phyloP scores from a whole-genome alignment of 2,329 filamentous ascomycete genomes.

The Hymenoscyphus occultus region DNA sequence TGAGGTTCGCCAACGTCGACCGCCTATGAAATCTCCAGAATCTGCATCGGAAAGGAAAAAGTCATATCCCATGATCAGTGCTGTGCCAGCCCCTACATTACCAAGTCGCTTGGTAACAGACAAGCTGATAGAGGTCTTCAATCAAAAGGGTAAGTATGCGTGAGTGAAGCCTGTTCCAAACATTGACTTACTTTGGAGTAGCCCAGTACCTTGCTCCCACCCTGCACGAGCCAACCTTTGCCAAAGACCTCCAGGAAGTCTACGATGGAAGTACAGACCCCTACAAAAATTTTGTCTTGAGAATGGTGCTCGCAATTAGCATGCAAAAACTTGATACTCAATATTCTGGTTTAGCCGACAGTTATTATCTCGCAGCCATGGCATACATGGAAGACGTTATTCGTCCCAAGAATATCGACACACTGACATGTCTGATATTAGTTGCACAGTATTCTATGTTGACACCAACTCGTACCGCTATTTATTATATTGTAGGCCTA shows the following conservation, averaged over 20 bases:
- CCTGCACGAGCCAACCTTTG: conserved; percentile 79
- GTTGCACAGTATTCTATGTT: conserved; percentile 89
- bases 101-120: conserved; percentile 73
- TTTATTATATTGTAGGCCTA: conserved; percentile 89
- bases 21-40: conserved; percentile 62
- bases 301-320: conserved; percentile 92
- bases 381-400: conserved; percentile 79
- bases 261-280: conserved; percentile 73
- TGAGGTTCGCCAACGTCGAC: conserved; percentile 62
- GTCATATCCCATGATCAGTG: conserved; percentile 87
- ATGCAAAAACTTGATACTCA: conserved; percentile 86
- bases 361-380: conserved; percentile 89
- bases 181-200: conserved; percentile 38
- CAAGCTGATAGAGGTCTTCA: conserved; percentile 79
- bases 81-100: conserved; percentile 71
- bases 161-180: background rate
- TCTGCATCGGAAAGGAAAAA: conserved; percentile 63
- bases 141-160: conserved; percentile 66
- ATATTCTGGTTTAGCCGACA: conserved; percentile 91
- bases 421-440: conserved; percentile 82
- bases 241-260: conserved; percentile 73
- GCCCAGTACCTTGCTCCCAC: conserved; percentile 86
- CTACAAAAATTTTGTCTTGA: conserved; percentile 82
- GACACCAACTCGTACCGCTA: conserved; percentile 85
- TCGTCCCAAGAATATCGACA: conserved; percentile 83